Conservation (phyloP, 495 filamentous ascomycete species). For the Penicillium arizonense region DNA sequence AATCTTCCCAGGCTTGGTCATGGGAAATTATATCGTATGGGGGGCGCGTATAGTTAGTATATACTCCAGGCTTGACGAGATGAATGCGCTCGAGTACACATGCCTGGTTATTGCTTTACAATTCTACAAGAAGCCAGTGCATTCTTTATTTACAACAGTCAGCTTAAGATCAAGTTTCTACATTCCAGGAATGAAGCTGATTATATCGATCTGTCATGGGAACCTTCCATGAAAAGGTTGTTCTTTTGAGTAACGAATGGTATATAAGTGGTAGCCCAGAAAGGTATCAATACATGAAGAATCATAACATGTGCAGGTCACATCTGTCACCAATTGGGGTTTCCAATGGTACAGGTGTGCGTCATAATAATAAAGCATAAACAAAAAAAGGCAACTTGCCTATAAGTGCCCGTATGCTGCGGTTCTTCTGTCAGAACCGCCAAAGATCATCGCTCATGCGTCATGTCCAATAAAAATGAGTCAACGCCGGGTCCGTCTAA, state of each 20-base stretch:
- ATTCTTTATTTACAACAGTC: too few relatives aligned
- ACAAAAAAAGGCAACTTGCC: conserved; percentile 11
- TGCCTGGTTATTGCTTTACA: too few relatives aligned
- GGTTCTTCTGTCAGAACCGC: conserved; percentile 8
- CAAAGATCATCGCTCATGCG: conserved; percentile 13
- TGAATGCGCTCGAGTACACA: too few relatives aligned
- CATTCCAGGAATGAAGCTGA: too few relatives aligned
- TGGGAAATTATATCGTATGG: too few relatives aligned
- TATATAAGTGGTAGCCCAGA: neutral
- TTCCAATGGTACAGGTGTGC: conserved; percentile 1
- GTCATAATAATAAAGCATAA: conserved; percentile 11
- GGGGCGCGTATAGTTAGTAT: too few relatives aligned
- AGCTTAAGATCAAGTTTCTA: too few relatives aligned
- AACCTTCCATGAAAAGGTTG: too few relatives aligned
- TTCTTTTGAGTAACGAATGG: neutral
- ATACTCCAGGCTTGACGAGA: too few relatives aligned
- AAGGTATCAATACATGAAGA: neutral
- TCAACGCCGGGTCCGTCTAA: conserved; percentile 21
- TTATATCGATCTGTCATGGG: too few relatives aligned
- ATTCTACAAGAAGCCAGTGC: too few relatives aligned
- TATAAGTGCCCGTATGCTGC: conserved; percentile 21
- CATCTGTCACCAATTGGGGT: neutral
- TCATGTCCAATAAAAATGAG: conserved; percentile 12
- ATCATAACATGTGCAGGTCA: neutral
- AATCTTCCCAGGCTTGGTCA: too few relatives aligned